Evolutionary conservation across 306 rosid species (phyloP), one percentile per base, ranked within the genome.

Genomic region (Phaseolus lunatus): DNA sequence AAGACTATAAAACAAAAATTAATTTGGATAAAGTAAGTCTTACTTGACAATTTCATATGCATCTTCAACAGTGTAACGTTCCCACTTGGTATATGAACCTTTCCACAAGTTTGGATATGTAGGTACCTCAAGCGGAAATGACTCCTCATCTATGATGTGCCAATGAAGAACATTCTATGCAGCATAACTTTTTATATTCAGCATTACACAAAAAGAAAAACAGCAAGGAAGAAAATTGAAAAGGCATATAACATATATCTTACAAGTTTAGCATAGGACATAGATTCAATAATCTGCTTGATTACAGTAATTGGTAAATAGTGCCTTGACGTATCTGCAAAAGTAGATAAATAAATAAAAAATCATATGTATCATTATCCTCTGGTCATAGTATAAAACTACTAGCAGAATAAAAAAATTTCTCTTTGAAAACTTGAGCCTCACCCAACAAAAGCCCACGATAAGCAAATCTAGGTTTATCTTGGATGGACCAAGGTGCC

Each of bases 281-380:
- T 92, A 0, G 99, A 91, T 72, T 95, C 96, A 81, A 95, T 89
- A 76, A 92, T 80, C 83, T 91, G 91, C 89, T 90, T 92, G 68
- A 95, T 95, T 31, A 89, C 92, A 44, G 61, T 84, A 61, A 91
- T 29, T 2, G 99, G 99, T 64, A 87, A 87, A 85, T 86, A 95
- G 89, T 95, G 99, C 86, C 99, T 90, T 3, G 99, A 92, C 7
- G 99, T 90, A 85, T 95, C 99, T 95, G 93, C 87, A 88, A 85
- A 81, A 77, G 52, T 33, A 81, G 64, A 74, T 48, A 85, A 19
- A 37, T 14, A 68, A n/a, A n/a, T n/a, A n/a, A n/a, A 77, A 27
- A 45, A 22, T 11, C 56, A 47, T 72, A 24, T 4, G 53, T 74
- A 80, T 81, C 85, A 67, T 78, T 67, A 69, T 72, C 78, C 53